Conservation (phyloP, 371 early-diverging fungal genomes). For the Lichtheimia corymbifera region DNA sequence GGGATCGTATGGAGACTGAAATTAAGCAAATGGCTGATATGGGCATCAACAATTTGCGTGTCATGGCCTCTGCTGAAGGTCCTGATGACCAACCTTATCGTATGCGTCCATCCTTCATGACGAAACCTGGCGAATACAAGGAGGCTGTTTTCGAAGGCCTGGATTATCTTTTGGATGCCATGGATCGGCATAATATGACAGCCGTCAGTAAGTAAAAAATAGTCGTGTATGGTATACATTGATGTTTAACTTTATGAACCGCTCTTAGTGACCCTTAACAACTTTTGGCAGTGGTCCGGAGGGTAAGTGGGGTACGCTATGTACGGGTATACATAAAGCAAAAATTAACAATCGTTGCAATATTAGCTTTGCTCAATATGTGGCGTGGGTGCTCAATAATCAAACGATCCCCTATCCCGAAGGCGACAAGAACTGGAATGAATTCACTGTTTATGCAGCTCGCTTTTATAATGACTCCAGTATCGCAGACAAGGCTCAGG, state of each 20-base stretch:
- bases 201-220: constrained; percentile 40
- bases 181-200: constrained; percentile 51
- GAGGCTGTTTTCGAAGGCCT: constrained; percentile 52
- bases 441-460: constrained; percentile 24
- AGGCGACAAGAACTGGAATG: constrained; percentile 17
- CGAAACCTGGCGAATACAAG: constrained; percentile 55
- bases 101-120: constrained; percentile 62
- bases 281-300: constrained; percentile 70
- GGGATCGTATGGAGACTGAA: constrained; percentile 51
- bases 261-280: constrained; percentile 44
- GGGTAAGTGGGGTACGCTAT: constrained; percentile 29
- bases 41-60: constrained; percentile 64
- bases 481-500: constrained; percentile 20
- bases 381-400: constrained; percentile 47
- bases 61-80: constrained; percentile 68
- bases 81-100: constrained; percentile 64
- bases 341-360: background rate
- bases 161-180: constrained; percentile 52
- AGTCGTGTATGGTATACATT: background rate
- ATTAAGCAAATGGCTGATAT: constrained; percentile 41
- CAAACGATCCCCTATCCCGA: constrained; percentile 51
- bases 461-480: constrained; percentile 46
- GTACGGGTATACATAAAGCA: background rate
- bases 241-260: background rate
- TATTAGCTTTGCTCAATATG: constrained; percentile 39